Base-by-base conservation (phyloP, 2,329 filamentous ascomycete genomes). In the Lasiodiplodia citricola region DNA sequence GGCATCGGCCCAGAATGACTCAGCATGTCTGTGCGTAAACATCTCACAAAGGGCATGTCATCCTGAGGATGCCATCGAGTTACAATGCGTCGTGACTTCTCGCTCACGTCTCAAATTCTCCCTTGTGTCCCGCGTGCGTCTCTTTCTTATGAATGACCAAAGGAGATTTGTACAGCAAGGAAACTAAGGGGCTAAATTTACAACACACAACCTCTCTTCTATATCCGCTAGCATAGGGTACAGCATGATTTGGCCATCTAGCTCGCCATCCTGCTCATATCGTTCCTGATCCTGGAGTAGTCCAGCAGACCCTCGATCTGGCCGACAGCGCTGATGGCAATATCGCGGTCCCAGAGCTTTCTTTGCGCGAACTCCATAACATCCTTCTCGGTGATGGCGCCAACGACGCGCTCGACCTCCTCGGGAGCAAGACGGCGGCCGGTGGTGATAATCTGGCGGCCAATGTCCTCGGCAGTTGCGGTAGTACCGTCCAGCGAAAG, bases 401-500 rank as follows among this genome's bases (percentile, higher is more conserved):
- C 91, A 75, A 99, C 93, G 74, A 91, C 89, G 76, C 93, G 90
- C 89, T 99, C 96, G 73, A 99, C 95, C 87, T 99, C 96, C 81
- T 92, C 91, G 70, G 96, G 93, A 80, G 86, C 90, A 89, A 96
- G 91, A 74, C 95, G 91, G 77, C 94, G 92, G 80, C 96, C 96
- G 69, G 96, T 98, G 78, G 94, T 98, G 85, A 99, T 90, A 83
- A 99, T 94, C 86, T 99, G 96, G 83, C 96, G 93, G 79, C 96
- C 96, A 82, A 99, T 97, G 81, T 99, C 96, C 87, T 99, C 96
- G 71, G 96, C 96, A 67, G 97, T 91, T 76, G 96, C 94, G 60
- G 96, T 98, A 79, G 96, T 98, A 82, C 94, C 96, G 81, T 99
- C 96, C 38, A 99, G 93, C 66, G 94, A 97, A 73, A 99, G 90